Base-by-base conservation (phyloP, 116 monocot genomes). In the Iris pallida region DNA sequence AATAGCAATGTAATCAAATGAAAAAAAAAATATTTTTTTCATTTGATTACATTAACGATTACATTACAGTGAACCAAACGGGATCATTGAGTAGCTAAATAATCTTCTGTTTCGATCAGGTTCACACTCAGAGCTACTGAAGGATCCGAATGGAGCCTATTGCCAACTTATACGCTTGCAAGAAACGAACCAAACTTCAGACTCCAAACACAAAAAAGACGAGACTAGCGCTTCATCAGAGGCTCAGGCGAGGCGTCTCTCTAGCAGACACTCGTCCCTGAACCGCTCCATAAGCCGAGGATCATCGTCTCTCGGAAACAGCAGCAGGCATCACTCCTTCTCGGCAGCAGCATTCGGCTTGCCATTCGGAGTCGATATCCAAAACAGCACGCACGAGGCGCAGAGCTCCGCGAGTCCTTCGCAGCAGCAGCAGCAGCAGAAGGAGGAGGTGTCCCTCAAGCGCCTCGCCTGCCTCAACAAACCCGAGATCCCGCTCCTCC, bases 81-180 rank as follows among this genome's bases (percentile, higher is more conserved):
- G 5, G 9, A 5, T 48, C 47, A 48, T 48, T 48, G n/a, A n/a
- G n/a, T n/a, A n/a, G n/a, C n/a, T n/a, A 48, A 48, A 48, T 6
- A 48, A 5, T 48, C 7, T 48, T 68, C 5, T 46, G 2, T 59
- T 68, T 55, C 30, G 45, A 65, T 16, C 71, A 93, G 94, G 94
- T 45, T 81, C 90, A 7, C 94, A 94, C 69, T 11, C 18, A 19
- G 87, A 90, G 64, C 71, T 94, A 13, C 54, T 79, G 0, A 57
- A 82, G 51, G 68, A 94, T 74, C 80, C 85, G 16, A 68, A 85
- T 49, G 93, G 93, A 40, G 90, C 90, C 15, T 94, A 94, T 63
- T 68, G 59, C 51, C 93, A 94, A 75, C 90, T 94, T 16, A 82
- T 94, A 56, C 87, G 80, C 6, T 57, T 87, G 60, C 94, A 94